Evolutionary conservation across 805 yeast species (phyloP), one percentile per base, ranked within the genome.

Genomic region (Metschnikowia gelsemii): DNA sequence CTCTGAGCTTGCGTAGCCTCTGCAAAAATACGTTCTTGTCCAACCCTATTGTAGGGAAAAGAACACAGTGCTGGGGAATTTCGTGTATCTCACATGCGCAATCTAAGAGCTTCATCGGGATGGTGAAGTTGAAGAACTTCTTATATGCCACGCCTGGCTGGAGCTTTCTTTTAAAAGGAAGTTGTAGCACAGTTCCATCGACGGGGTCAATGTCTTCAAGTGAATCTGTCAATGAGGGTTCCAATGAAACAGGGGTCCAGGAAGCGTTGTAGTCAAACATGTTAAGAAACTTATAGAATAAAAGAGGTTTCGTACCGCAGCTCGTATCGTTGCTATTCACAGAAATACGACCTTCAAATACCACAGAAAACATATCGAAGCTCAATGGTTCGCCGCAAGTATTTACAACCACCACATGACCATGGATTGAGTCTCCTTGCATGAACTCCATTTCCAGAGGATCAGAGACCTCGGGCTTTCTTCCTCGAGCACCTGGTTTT

Each of bases 81-180:
- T 47, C 50, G 40, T 61, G 65, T 8, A 45, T 23, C 31, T 57
- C 62, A 32, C 65, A 61, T 8, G 62, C 56, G 35, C 62, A 57
- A 41, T 61, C 65, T 45, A 61, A 52, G 19, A 61, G 53, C 44
- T 52, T 52, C 8, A 59, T 65, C 0, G 74, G 74, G 11, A 69
- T 37, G 33, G 59, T 63, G 52, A 69, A 69, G 7, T 66, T 58
- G 50, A 68, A 69, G 46, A 66, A 68, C 47, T 66, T 66, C 49
- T 61, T 61, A 51, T 61, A 60, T 12, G 51, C 54, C 19, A 47
- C 51, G 1, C 51, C 47, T 3, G 63, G 63, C 18, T 38, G 47
- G 22, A 69, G 52, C 6, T 59, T 46, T 45, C 62, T 59, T 14
- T 53, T 46, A 24, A 27, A 37, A 39, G 60, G 50, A 22, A 69